phyloP scores from a whole-genome alignment of 345 rosid species.

The Corymbia maculata region DNA sequence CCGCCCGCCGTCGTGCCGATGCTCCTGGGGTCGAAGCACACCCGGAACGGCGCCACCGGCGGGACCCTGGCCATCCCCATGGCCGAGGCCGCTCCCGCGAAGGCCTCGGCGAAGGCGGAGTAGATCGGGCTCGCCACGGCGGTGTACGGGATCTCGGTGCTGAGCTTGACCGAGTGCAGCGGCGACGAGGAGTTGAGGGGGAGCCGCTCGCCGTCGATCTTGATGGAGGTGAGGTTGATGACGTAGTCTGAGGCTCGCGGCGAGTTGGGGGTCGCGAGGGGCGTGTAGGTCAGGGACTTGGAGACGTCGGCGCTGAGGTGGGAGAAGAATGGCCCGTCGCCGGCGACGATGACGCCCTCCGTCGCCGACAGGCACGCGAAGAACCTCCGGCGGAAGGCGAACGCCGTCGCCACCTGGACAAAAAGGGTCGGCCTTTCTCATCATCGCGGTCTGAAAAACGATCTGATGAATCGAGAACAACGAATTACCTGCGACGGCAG shows the following conservation, averaged over 20 bases:
- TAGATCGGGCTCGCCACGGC: constrained; percentile 52
- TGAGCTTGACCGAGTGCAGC: constrained; percentile 14
- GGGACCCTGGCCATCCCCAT: constrained; percentile 30
- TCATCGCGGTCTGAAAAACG: too few species aligned
- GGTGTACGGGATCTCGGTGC: constrained; percentile 63
- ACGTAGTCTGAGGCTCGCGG: constrained; percentile 18
- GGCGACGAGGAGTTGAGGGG: constrained; percentile 12
- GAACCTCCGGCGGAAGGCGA: constrained; percentile 25
- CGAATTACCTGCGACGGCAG: constrained; percentile 7
- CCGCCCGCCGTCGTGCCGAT: background rate
- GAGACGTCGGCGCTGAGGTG: constrained; percentile 24
- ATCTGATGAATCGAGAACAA: background rate
- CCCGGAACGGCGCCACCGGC: constrained; percentile 44
- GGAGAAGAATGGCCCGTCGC: constrained; percentile 16
- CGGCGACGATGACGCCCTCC: constrained; percentile 30
- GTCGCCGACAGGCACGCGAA: constrained; percentile 38
- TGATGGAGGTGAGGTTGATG: constrained; percentile 43
- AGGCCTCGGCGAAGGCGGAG: constrained; percentile 24
- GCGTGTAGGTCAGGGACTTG: constrained; percentile 45
- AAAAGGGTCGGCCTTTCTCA: background rate
- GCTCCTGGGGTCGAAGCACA: constrained; percentile 25
- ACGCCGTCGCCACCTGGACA: constrained; percentile 37
- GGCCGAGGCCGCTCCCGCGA: constrained; percentile 22
- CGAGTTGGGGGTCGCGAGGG: constrained; percentile 9
- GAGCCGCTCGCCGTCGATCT: constrained; percentile 32